Evolutionary conservation across 2,329 filamentous ascomycete genomes (phyloP).

Genomic region (Trichophyton benhamiae): DNA sequence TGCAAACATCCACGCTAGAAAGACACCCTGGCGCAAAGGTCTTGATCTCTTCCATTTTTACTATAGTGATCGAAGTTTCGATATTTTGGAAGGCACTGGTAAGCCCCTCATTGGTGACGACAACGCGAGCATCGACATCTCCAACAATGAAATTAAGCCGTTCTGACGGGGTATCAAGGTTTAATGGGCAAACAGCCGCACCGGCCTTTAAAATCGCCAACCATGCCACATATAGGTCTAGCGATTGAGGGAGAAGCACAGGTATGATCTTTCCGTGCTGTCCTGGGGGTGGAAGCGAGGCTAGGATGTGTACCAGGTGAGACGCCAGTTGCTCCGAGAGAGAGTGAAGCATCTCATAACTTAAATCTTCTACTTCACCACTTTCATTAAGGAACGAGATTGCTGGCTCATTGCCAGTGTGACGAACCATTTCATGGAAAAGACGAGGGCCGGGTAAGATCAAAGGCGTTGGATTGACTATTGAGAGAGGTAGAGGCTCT

Average conservation of each 20-base stretch:
- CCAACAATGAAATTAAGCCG: slow-evolving; percentile 65
- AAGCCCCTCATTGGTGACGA: slow-evolving; percentile 47
- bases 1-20: not conserved
- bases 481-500: slow-evolving; percentile 32
- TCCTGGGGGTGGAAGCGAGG: slow-evolving; percentile 10
- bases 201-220: slow-evolving; percentile 70
- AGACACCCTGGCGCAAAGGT: not conserved
- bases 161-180: slow-evolving; percentile 63
- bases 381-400: slow-evolving; percentile 51
- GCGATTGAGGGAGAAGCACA: slow-evolving; percentile 63
- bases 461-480: slow-evolving; percentile 46
- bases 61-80: slow-evolving; percentile 7
- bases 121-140: slow-evolving; percentile 59
- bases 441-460: slow-evolving; percentile 43
- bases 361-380: slow-evolving; percentile 37
- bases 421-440: slow-evolving; percentile 51
- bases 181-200: slow-evolving; percentile 74
- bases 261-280: slow-evolving; percentile 46
- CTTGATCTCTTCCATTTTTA: not conserved
- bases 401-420: slow-evolving; percentile 35
- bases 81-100: slow-evolving; percentile 15
- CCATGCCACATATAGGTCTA: slow-evolving; percentile 63
- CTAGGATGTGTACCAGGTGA: slow-evolving; percentile 31
- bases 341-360: slow-evolving; percentile 52
- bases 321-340: slow-evolving; percentile 46